Percentiles rank a stretch among this genome's conserved stretches.
These are phyloP conservation scores for Trichoderma cornu-damae DNA, from an alignment of 2,329 filamentous ascomycete species.

Conservation along the genomic window DNA sequence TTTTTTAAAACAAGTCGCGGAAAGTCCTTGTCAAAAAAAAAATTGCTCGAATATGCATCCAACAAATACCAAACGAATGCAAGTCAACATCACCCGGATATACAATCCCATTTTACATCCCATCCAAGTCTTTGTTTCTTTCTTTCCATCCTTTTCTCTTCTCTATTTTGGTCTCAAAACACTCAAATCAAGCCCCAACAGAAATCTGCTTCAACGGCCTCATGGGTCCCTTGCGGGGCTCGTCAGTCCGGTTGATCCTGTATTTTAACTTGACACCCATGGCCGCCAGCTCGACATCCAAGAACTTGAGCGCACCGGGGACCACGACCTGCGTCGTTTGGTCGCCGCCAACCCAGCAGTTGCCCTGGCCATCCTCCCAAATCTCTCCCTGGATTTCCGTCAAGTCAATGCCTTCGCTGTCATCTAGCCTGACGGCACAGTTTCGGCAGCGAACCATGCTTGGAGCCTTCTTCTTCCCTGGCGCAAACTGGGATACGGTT, in stretches of 20 bases:
- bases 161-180: neutral
- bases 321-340: conserved; percentile 89
- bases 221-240: conserved; percentile 49
- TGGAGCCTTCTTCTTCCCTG: conserved; percentile 59
- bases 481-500: conserved; percentile 59
- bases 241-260: conserved; percentile 59
- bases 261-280: conserved; percentile 98
- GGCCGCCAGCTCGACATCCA: conserved; percentile 90
- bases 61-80: neutral
- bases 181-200: conserved; percentile 1
- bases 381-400: conserved; percentile 62
- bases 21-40: neutral
- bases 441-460: conserved; percentile 71
- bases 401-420: conserved; percentile 52
- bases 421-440: conserved; percentile 62
- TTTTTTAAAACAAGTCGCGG: neutral
- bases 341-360: conserved; percentile 80
- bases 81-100: conserved; percentile 2
- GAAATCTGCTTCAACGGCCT: conserved; percentile 32
- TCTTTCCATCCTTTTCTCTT: too few relatives aligned
- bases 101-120: conserved; percentile 6
- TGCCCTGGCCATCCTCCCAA: conserved; percentile 88
- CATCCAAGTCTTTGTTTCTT: neutral
- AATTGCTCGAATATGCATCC: conserved; percentile 14
- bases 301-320: conserved; percentile 83